phyloP scores from a whole-genome alignment of 306 rosid genomes.

The Carpinus fangiana region DNA sequence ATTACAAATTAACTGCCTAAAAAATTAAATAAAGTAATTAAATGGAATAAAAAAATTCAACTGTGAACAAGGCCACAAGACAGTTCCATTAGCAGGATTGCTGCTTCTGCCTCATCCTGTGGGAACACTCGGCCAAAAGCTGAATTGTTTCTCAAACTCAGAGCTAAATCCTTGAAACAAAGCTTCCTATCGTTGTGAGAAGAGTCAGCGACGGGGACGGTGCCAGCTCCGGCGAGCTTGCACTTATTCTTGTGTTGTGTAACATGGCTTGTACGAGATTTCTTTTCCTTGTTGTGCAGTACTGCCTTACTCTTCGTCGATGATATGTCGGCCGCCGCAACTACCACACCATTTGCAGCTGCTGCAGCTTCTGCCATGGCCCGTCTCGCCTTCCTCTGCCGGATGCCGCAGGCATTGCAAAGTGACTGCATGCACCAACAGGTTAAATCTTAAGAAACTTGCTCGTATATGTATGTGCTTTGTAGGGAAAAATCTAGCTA shows the following conservation, averaged over 20 bases:
- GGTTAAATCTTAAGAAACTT: not conserved
- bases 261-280: conserved; percentile 30
- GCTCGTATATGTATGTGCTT: not conserved
- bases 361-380: conserved; percentile 68
- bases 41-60: not conserved
- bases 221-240: conserved; percentile 13
- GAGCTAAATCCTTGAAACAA: conserved; percentile 37
- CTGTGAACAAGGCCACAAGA: conserved; percentile 52
- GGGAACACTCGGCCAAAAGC: conserved; percentile 46
- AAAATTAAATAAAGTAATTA: not conserved
- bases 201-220: not conserved
- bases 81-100: conserved; percentile 68
- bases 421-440: conserved; percentile 72
- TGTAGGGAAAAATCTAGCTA: not conserved
- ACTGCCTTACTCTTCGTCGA: conserved; percentile 27
- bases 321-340: conserved; percentile 3
- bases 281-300: conserved; percentile 52
- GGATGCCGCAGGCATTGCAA: conserved; percentile 95
- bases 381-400: conserved; percentile 81
- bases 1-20: too few relatives aligned
- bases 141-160: conserved; percentile 35
- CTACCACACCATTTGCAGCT: conserved; percentile 24
- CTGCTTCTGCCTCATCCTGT: conserved; percentile 66
- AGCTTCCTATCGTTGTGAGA: conserved; percentile 12
- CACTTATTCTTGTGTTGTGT: conserved; percentile 40